Evolutionary conservation across 2,329 filamentous ascomycete genomes (phyloP), one percentile per base, ranked within the genome.

Genomic region (Cercospora sp.): DNA sequence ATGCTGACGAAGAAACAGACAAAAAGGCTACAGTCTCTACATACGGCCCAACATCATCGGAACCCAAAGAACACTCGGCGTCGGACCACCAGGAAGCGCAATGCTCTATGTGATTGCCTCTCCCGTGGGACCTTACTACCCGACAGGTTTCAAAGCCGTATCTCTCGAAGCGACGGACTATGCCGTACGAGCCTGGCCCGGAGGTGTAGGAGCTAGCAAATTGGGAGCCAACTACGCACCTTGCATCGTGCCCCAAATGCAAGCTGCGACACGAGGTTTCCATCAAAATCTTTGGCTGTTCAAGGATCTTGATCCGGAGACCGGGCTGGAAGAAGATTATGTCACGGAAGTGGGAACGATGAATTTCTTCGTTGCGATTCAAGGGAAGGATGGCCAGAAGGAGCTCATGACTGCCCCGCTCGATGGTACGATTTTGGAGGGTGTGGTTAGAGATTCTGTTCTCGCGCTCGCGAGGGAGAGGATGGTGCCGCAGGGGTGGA

Each of bases 271-370:
- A 80, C 89, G 93, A 66, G 95, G 95, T 23, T 97, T 94, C 86
- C 94, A 98, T 83, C 95, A 99, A 84, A 99, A 98, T 82, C 86
- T 99, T 64, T 99, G 95, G 95, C 84, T 99, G 33, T 99, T 98
- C 78, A 94, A 94, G 53, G 90, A 96, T 77, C 60, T 74, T 5
- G 76, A 77, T 61, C 71, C 73, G 7, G 72, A 71, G 57, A 75
- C 74, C 5, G 78, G 78, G 10, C 68, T 74, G 58, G 71, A 74
- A 60, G 93, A 98, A 81, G 93, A 98, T 80, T 97, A 90, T 77
- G 90, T 98, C 67, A 99, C 95, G 58, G 95, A 99, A 82, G 95
- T 97, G 66, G 95, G 95, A 76, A 98, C 95, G 67, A 99, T 99
- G 95, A 99, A 99, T 83, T 89, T 99, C 79, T 99, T 98, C 77